Conservation (phyloP, 192 early-diverging fungal species). For the Coemansia sp. region DNA sequence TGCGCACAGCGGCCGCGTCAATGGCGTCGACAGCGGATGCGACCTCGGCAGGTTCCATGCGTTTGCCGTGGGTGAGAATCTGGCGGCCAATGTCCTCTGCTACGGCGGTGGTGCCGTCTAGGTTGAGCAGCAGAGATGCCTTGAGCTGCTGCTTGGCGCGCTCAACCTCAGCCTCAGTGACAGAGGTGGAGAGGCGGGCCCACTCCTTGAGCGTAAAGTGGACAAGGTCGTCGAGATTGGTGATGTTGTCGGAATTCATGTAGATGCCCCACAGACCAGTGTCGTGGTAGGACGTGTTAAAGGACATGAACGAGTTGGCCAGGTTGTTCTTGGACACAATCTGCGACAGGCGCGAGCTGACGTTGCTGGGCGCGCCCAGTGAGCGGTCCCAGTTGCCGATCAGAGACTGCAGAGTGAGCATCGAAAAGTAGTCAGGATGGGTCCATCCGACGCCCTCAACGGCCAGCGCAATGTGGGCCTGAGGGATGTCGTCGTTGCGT, state of each 20-base stretch:
- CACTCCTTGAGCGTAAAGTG: conserved; percentile 91
- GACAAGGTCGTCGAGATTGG: conserved; percentile 80
- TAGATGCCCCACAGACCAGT: conserved; percentile 98
- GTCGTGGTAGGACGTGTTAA: conserved; percentile 98
- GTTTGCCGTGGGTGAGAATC: conserved; percentile 86
- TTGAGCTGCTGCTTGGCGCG: conserved; percentile 99
- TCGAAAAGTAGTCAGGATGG: conserved; percentile 90
- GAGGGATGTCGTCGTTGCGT: conserved; percentile 82
- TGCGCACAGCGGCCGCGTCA: conserved; percentile 80
- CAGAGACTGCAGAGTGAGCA: conserved; percentile 92
- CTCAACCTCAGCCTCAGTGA: conserved; percentile 89
- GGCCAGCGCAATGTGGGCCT: conserved; percentile 95
- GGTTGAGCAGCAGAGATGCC: conserved; percentile 81
- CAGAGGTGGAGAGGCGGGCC: conserved; percentile 78
- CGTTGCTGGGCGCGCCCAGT: conserved; percentile 81
- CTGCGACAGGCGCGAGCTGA: conserved; percentile 81
- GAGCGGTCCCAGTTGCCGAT: conserved; percentile 97
- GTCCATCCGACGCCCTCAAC: conserved; percentile 97
- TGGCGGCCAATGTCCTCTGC: conserved; percentile 98
- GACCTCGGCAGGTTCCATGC: conserved; percentile 84
- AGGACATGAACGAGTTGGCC: conserved; percentile 98
- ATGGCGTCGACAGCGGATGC: conserved; percentile 82
- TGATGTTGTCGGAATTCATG: conserved; percentile 78
- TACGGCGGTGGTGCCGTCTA: conserved; percentile 93
- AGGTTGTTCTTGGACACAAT: conserved; percentile 78